phyloP scores from a whole-genome alignment of 306 rosid genomes.

The Medicago lupulina region DNA sequence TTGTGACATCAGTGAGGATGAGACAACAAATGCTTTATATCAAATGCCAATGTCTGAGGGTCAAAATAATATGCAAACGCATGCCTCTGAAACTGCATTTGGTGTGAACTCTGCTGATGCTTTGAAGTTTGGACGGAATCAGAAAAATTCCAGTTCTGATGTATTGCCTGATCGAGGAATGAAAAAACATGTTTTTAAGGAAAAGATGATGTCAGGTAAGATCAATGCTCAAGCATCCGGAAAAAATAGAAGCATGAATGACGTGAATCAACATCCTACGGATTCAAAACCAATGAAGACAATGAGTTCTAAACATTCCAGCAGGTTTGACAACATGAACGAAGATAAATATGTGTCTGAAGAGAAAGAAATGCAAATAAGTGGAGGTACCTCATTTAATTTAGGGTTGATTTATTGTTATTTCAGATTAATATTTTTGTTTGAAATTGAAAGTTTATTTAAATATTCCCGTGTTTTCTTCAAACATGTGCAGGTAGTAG shows the following conservation, averaged over 20 bases:
- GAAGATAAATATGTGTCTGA: constrained; percentile 53
- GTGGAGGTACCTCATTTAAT: constrained; percentile 56
- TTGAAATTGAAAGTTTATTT: constrained; percentile 34
- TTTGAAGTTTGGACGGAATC: constrained; percentile 48
- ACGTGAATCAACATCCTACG: constrained; percentile 50
- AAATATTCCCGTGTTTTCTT: constrained; percentile 17
- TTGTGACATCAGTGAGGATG: constrained; percentile 74
- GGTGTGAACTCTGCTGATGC: constrained; percentile 43
- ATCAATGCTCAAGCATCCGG: constrained; percentile 48
- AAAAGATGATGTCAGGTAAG: constrained; percentile 50
- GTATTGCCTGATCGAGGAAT: constrained; percentile 51
- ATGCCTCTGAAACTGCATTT: constrained; percentile 50
- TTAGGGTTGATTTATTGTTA: constrained; percentile 15
- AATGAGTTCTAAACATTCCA: constrained; percentile 45
- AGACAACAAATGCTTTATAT: constrained; percentile 67
- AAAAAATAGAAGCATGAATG: constrained; percentile 53
- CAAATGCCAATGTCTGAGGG: constrained; percentile 60
- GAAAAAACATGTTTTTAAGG: constrained; percentile 56
- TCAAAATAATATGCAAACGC: constrained; percentile 50
- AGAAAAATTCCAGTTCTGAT: constrained; percentile 45
- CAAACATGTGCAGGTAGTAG: constrained; percentile 49
- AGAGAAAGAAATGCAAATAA: constrained; percentile 51
- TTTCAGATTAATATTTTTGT: constrained; percentile 27
- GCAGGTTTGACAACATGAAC: constrained; percentile 43
- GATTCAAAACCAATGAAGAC: constrained; percentile 54